Percentiles rank a stretch among this genome's conserved stretches.
Conservation (phyloP, 164 flowering plant species). For the Berberis vulgaris region DNA sequence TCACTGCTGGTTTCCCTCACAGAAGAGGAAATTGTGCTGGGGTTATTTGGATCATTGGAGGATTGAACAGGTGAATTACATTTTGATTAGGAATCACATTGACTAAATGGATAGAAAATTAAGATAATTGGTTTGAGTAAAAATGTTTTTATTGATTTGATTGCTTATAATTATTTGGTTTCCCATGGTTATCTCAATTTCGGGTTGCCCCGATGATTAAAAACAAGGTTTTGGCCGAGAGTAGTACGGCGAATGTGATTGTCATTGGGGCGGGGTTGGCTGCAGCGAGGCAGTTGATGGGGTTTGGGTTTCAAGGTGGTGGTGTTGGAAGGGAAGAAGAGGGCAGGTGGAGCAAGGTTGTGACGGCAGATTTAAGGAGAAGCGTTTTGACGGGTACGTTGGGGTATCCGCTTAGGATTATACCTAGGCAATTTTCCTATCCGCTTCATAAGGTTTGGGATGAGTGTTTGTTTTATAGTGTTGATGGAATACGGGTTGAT, state of each 20-base stretch:
- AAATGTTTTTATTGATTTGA: conserved; percentile 50
- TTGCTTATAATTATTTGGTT: conserved; percentile 64
- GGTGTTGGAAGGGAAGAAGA: conserved; percentile 86
- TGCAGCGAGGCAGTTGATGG: conserved; percentile 87
- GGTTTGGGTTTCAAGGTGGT: conserved; percentile 85
- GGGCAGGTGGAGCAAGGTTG: conserved; percentile 64
- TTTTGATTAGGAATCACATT: conserved; percentile 88
- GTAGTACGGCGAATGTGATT: conserved; percentile 47
- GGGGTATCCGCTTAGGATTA: conserved; percentile 89
- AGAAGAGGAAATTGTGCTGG: conserved; percentile 82
- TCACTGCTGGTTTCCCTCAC: conserved; percentile 86
- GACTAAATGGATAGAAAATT: conserved; percentile 85
- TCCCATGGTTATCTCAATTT: conserved; percentile 84
- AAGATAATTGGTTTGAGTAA: conserved; percentile 60
- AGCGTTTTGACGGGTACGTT: conserved; percentile 91
- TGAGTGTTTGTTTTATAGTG: conserved; percentile 75
- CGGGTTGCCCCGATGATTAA: conserved; percentile 79
- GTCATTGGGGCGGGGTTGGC: conserved; percentile 93
- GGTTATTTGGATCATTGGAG: conserved; percentile 70
- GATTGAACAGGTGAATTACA: conserved; percentile 95
- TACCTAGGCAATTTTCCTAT: conserved; percentile 65
- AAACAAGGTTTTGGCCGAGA: conserved; percentile 54
- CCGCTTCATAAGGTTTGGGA: conserved; percentile 84
- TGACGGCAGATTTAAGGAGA: conserved; percentile 93
- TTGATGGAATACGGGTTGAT: conserved; percentile 79